Evolutionary conservation across 257 asterid species (phyloP), one percentile per base, ranked within the genome.

Genomic region (Parsonsia alboflavescens): DNA sequence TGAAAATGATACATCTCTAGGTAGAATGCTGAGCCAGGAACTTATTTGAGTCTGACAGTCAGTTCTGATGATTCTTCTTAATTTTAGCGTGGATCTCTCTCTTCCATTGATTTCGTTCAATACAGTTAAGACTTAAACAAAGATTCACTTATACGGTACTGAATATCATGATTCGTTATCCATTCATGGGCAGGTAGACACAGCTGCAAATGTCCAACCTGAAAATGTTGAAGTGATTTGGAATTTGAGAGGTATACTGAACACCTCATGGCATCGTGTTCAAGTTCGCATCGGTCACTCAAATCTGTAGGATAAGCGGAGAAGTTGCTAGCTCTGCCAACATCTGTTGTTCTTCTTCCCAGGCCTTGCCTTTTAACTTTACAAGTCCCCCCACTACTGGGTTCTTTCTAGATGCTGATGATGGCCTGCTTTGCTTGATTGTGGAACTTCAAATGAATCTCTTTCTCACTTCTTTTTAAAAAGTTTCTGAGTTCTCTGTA

Each of bases 191-290:
- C 89, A 94, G 99, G 96, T 92, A 80, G 99, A 94, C 83, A 71
- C 80, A 26, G 91, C 96, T 2, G 96, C 89, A 68, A 94, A 94
- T 75, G 87, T 90, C 73, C 98, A 94, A 77, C 98, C 99, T 41
- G 97, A 92, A 79, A 92, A 85, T n/a, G 91, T 92, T 19, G 89
- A 85, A 46, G 89, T 19, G 74, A 86, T 92, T 61, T 92, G 99
- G 99, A 95, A 95, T 82, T 85, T 95, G 89, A 88, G 99, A 86
- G 98, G 99, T 39, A 85, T 95, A 76, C 78, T 95, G 50, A 95
- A 95, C 86, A 95, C 96, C 54, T 92, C 99, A 39, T 95, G 99
- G 99, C 99, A 95, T 82, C 89, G 94, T 39, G 96, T 92, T 84
- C 80, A 86, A 2, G 89, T 92, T 61, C 87, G 88, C 30, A 81